Evolutionary conservation across 2,329 filamentous ascomycete species (phyloP), one percentile per base, ranked within the genome.

Genomic region (Zymoseptoria passerinii): DNA sequence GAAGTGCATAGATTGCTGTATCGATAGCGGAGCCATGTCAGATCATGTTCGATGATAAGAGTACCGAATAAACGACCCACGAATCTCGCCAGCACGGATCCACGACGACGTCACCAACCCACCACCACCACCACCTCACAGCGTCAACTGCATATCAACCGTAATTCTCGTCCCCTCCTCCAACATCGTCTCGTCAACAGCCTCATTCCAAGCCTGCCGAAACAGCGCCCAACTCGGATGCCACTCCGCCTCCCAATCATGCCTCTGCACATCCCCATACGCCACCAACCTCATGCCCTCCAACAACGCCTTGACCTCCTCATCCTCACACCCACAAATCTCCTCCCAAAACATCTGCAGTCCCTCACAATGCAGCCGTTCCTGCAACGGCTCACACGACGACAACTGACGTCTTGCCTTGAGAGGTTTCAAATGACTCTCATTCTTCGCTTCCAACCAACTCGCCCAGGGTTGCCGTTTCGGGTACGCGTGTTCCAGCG

Each of bases 1-100:
- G 81, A 83, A 77, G 91, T 96, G 8, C 75, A 83, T 65, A 71
- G 67, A 1, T 69, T 85, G 54, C 63, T 85, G 65, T 84, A 85
- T 67, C 56, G 65, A 48, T 64, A 53, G 16, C 2, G 13, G 13
- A 13, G 35, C n/a, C 13, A 44, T 6, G 35, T n/a, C 16, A 3
- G n/a, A n/a, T 4, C 35, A 0, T 44, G 35, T 44, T 13, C 29
- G 9, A 13, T 8, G 8, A 29, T 29, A 23, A 4, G 4, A 2
- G 23, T n/a, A n/a, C 23, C 23, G 23, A 23, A 23, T 23, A 2
- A 23, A 4, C 23, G 23, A 23, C 23, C 23, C 23, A 23, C 23
- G 23, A 23, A 23, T 23, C 23, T 23, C 23, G 23, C 23, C 23
- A 23, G 23, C 23, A 4, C 23, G 23, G 23, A 23, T 4, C 4